Base-by-base conservation (phyloP, 129 eudicot genomes). In the Tanacetum coccineum region DNA sequence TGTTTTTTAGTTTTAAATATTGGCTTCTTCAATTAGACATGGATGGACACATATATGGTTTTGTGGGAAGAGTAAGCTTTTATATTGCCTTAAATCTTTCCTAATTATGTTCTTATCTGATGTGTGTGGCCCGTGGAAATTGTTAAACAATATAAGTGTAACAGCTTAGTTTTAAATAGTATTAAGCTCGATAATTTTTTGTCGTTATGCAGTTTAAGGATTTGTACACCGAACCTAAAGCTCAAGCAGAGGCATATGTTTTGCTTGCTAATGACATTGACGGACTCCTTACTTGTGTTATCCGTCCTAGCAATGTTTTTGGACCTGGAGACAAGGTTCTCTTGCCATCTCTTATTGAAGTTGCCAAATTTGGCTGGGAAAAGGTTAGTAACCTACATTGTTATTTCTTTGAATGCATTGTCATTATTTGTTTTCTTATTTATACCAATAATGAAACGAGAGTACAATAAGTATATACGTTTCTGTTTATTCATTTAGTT, bases 181-280 rank as follows among this genome's bases (percentile, higher is more conserved):
- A 46, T 12, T 59, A 28, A 30, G 8, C 15, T 19, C 12, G 25
- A 46, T 28, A 70, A 46, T 68, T 50, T 57, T 66, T 57, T 74
- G 45, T 13, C 63, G 50, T 77, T 22, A 64, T 70, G 40, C 84
- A 87, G 97, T 83, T 78, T 71, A 77, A 73, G 78, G 78, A 78
- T 75, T 74, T 83, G 81, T 75, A 81, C 54, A 70, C 75, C 76
- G 94, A 87, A 78, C 82, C 87, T 20, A 91, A 79, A 68, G 85
- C 98, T 69, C 95, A 91, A 78, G 98, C 95, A 50, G 98, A 91
- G 76, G 94, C 95, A 18, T 82, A 82, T 64, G 74, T 88, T 62
- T 75, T 91, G 66, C 64, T 73, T 64, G 81, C 96, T 53, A 91
- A 83, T 63, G 82, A 81, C 71, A 54, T 79, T 60, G 81, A 85